Conservation (phyloP, 768 basidiomycete species). For the Boletus tomentosulus region DNA sequence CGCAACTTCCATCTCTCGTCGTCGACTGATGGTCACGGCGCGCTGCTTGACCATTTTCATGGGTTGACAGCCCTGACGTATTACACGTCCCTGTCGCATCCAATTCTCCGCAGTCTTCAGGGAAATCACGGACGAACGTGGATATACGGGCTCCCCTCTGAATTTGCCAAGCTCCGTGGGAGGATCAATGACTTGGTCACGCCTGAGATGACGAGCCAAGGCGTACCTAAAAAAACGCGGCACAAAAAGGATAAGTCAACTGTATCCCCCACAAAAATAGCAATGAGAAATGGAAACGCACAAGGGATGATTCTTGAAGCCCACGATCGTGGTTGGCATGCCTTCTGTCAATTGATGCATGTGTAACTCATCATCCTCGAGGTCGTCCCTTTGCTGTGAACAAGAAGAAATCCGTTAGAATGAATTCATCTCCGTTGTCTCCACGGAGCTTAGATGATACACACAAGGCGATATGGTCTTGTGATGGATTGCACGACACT, state of each 20-base stretch:
- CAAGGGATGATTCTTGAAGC: slow-evolving; percentile 96
- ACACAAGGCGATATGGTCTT: slow-evolving; percentile 79
- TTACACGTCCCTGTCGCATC: slow-evolving; percentile 79
- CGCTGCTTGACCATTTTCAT: slow-evolving; percentile 87
- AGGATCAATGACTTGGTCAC: slow-evolving; percentile 82
- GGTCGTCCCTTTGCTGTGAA: slow-evolving; percentile 79
- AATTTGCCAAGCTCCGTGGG: slow-evolving; percentile 85
- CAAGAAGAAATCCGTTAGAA: slow-evolving; percentile 5
- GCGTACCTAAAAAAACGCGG: slow-evolving; percentile 54
- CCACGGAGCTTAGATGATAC: slow-evolving; percentile 24
- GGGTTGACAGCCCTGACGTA: slow-evolving; percentile 74
- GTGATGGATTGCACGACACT: slow-evolving; percentile 56
- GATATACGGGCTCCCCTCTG: slow-evolving; percentile 88
- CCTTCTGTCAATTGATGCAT: slow-evolving; percentile 76
- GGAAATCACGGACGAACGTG: slow-evolving; percentile 75
- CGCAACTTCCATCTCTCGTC: slow-evolving; percentile 67
- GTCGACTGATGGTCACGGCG: slow-evolving; percentile 72
- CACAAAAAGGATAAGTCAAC: slow-evolving; percentile 1
- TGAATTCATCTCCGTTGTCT: slow-evolving; percentile 15
- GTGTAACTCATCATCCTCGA: slow-evolving; percentile 88
- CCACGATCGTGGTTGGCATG: slow-evolving; percentile 86
- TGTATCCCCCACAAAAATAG: slow-evolving; percentile 2
- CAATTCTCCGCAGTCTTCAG: slow-evolving; percentile 93
- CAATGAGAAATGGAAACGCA: slow-evolving; percentile 33
- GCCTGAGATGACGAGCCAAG: slow-evolving; percentile 80